These are phyloP conservation scores for Helicosporidium sp. DNA, from an alignment of 139 green algal genomes.

Conservation along the genomic window DNA sequence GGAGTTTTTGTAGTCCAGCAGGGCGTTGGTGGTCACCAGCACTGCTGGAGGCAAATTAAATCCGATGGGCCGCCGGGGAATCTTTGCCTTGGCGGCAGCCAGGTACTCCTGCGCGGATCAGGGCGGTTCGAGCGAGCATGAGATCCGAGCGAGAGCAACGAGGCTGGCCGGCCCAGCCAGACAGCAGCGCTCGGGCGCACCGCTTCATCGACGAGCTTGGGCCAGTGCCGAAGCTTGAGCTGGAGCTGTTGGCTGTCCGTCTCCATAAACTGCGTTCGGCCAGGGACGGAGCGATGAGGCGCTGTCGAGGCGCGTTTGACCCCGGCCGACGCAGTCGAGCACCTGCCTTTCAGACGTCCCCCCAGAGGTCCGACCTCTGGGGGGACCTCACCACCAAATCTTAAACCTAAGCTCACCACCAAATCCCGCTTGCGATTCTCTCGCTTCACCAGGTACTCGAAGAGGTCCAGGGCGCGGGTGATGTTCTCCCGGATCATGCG, in stretches of 20 bases:
- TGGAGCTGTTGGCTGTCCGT: conserved; percentile 38
- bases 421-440: conserved; percentile 55
- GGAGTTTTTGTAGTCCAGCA: conserved; percentile 17
- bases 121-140: not conserved
- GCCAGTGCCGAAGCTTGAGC: conserved; percentile 33
- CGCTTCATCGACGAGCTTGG: conserved; percentile 9
- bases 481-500: conserved; percentile 48
- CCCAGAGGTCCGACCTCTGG: not conserved
- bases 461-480: conserved; percentile 26
- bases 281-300: not conserved
- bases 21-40: conserved; percentile 14
- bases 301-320: not conserved
- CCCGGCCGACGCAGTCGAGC: not conserved
- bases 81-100: conserved; percentile 11
- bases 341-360: not conserved
- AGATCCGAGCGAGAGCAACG: not conserved
- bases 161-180: no score
- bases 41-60: conserved; percentile 21
- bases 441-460: conserved; percentile 38
- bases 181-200: not conserved
- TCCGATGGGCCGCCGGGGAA: conserved; percentile 14
- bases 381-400: not conserved
- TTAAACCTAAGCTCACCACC: conserved; percentile 17
- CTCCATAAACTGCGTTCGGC: conserved; percentile 26
- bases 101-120: conserved; percentile 17